phyloP scores from a whole-genome alignment of 768 basidiomycete genomes.

The Agrocybe chaxingu region DNA sequence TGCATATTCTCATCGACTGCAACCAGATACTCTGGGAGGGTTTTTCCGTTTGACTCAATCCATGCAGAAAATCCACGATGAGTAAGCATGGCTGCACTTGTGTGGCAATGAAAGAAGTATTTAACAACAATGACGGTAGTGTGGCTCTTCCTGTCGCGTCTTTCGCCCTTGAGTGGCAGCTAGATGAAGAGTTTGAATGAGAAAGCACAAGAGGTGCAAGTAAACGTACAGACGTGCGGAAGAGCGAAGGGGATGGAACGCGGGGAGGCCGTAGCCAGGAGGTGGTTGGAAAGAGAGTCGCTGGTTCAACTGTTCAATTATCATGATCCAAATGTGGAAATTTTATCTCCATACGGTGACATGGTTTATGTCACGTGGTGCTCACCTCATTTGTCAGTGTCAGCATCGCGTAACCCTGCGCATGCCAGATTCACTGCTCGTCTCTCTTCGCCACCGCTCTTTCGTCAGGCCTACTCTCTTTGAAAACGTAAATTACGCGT shows the following conservation, averaged over 20 bases:
- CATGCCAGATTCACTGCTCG: too few relatives aligned
- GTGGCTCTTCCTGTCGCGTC: too few relatives aligned
- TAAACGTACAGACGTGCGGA: not conserved
- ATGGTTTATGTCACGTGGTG: slow-evolving; percentile 12
- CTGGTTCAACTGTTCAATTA: slow-evolving; percentile 10
- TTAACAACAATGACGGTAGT: not conserved
- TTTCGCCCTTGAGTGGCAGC: not conserved
- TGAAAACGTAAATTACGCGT: too few relatives aligned
- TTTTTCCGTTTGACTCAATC: slow-evolving; percentile 50
- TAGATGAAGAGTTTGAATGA: not conserved
- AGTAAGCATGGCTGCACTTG: slow-evolving; percentile 37
- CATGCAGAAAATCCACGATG: slow-evolving; percentile 69
- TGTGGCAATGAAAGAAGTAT: not conserved
- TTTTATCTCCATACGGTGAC: not conserved
- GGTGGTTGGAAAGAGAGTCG: not conserved
- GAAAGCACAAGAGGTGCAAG: not conserved
- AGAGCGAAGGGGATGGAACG: too few relatives aligned
- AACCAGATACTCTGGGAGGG: slow-evolving; percentile 54
- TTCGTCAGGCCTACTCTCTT: too few relatives aligned
- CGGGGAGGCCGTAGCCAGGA: too few relatives aligned
- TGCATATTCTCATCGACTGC: slow-evolving; percentile 40
- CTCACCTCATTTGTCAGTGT: not conserved
- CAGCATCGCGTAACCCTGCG: not conserved
- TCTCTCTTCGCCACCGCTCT: too few relatives aligned
- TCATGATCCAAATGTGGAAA: slow-evolving; percentile 8